These are phyloP conservation scores for Talaromyces albobiverticillius DNA, from an alignment of 2,329 filamentous ascomycete species.

Conservation along the genomic window DNA sequence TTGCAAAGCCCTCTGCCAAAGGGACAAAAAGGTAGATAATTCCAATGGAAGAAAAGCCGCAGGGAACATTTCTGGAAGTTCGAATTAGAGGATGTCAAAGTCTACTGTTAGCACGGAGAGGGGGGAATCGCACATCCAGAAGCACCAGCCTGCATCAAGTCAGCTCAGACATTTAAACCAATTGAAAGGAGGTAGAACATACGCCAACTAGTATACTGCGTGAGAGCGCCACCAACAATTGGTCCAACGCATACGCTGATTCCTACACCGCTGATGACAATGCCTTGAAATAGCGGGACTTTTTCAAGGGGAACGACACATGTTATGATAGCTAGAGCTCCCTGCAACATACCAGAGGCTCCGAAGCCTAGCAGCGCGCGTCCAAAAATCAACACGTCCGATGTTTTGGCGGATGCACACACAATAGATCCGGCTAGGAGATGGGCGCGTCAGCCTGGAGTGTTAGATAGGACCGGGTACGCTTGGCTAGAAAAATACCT, in stretches of 20 bases:
- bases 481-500: too few relatives aligned
- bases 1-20: not conserved
- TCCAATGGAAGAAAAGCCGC: not conserved
- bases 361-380: not conserved
- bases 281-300: not conserved
- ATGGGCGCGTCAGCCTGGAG: not conserved
- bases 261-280: not conserved
- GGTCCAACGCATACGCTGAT: conserved; percentile 34
- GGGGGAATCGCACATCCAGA: conserved; percentile 1
- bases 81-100: not conserved
- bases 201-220: conserved; percentile 40
- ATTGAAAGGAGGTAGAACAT: not conserved
- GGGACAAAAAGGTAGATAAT: not conserved
- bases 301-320: not conserved
- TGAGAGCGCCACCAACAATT: conserved; percentile 45
- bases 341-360: not conserved
- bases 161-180: not conserved
- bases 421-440: not conserved
- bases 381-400: not conserved
- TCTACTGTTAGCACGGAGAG: not conserved
- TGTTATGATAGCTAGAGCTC: not conserved
- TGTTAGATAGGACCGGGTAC: too few relatives aligned
- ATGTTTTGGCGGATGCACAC: not conserved
- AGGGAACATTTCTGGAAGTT: not conserved
- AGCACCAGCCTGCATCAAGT: not conserved